phyloP scores from a whole-genome alignment of 1,139 yeast genomes.

The Starmera stellimalicola region DNA sequence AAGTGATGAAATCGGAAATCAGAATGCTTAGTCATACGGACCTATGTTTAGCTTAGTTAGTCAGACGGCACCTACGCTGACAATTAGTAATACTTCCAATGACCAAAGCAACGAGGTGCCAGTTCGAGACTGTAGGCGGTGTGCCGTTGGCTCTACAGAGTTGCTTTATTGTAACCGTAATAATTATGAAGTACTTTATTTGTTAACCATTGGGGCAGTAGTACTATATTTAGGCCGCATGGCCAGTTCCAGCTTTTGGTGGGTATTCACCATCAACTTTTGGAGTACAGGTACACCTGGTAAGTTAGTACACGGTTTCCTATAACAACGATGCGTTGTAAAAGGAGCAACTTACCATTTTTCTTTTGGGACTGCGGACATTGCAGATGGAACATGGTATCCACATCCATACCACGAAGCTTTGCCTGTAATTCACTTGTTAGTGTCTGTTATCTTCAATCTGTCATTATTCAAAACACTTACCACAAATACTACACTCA shows the following conservation, averaged over 20 bases:
- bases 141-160: no score
- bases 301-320: neutral
- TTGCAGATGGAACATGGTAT: constrained; percentile 24
- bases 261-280: constrained; percentile 2
- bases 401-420: constrained; percentile 30
- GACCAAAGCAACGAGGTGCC: no score
- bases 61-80: no score
- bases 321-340: no score
- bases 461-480: neutral
- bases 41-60: no score
- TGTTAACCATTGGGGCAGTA: no score
- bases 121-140: no score
- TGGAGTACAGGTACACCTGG: constrained; percentile 4
- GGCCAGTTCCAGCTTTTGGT: constrained; percentile 1
- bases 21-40: no score
- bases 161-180: no score
- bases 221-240: neutral
- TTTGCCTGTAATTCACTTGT: neutral
- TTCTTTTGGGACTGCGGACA: constrained; percentile 23
- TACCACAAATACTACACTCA: constrained; percentile 1
- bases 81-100: no score
- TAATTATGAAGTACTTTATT: neutral
- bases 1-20: no score
- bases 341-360: constrained; percentile 19
- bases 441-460: constrained; percentile 18